Conservation (phyloP, 73 alveolate species). For the Stentor roeselii region DNA sequence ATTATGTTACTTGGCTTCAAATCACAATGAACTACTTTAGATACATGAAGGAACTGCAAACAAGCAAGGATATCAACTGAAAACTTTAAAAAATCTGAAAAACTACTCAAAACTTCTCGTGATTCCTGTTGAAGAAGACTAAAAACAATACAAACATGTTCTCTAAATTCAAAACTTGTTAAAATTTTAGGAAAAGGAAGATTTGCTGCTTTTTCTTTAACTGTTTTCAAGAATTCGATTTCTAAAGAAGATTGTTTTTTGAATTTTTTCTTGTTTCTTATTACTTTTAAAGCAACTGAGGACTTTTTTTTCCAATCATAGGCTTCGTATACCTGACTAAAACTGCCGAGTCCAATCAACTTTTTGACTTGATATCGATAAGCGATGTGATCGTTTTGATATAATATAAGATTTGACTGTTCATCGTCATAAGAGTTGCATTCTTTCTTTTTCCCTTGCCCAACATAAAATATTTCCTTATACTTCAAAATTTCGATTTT, state of each 20-base stretch:
- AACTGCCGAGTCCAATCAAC: not conserved
- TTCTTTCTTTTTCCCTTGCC: not conserved
- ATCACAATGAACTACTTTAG: not conserved
- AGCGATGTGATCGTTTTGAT: not conserved
- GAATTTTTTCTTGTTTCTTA: not conserved
- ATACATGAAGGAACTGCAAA: not conserved
- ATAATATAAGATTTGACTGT: no score
- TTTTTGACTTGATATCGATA: not conserved
- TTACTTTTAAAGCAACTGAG: not conserved
- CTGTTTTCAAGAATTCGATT: no score
- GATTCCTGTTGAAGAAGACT: not conserved
- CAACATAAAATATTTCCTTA: not conserved
- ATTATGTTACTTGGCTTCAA: not conserved
- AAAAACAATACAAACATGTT: not conserved
- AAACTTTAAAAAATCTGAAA: not conserved
- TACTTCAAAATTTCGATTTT: not conserved
- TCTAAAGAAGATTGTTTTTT: not conserved
- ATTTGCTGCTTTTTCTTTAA: not conserved
- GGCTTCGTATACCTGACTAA: slow-evolving; percentile 5
- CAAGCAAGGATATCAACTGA: not conserved
- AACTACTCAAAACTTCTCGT: no score
- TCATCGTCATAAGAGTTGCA: not conserved
- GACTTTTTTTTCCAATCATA: not conserved
- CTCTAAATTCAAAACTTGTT: not conserved
- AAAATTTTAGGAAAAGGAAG: not conserved